Conservation (phyloP, 257 asterid species). For the Solanum arcanum region DNA sequence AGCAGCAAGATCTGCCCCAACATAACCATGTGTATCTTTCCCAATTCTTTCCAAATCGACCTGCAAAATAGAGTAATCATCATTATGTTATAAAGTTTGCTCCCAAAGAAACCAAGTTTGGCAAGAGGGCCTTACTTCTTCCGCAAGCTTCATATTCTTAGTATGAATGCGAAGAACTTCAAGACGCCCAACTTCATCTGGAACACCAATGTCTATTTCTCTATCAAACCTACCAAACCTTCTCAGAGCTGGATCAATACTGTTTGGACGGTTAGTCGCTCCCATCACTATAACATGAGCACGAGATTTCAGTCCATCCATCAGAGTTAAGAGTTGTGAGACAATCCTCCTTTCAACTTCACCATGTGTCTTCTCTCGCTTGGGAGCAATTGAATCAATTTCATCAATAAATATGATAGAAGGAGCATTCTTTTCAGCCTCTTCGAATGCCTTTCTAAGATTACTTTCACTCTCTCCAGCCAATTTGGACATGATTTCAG, state of each 20-base stretch:
- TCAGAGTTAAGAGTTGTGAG: conserved; percentile 43
- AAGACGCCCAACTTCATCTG: conserved; percentile 53
- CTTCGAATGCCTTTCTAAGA: conserved; percentile 59
- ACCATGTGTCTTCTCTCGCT: conserved; percentile 52
- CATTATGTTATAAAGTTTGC: background rate
- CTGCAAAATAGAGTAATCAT: conserved; percentile 11
- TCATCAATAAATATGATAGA: conserved; percentile 48
- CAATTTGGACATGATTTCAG: conserved; percentile 53
- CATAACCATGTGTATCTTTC: conserved; percentile 45
- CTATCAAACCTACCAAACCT: conserved; percentile 58
- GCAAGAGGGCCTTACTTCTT: conserved; percentile 22
- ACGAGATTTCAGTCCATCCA: conserved; percentile 51
- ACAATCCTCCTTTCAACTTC: conserved; percentile 59
- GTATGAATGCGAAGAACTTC: conserved; percentile 59
- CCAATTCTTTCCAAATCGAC: conserved; percentile 43
- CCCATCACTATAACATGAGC: conserved; percentile 54
- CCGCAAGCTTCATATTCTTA: conserved; percentile 51
- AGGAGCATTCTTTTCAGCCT: conserved; percentile 61
- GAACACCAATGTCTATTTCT: conserved; percentile 58
- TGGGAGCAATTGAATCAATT: conserved; percentile 52
- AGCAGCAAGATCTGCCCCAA: conserved; percentile 56
- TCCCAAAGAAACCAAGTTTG: background rate
- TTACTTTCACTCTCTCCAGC: conserved; percentile 64
- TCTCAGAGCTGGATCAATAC: conserved; percentile 50
- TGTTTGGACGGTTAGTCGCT: conserved; percentile 53